Evolutionary conservation across 192 early-diverging fungal genomes (phyloP), one percentile per base, ranked within the genome.

Genomic region (Rhizoclosmatium sp.): DNA sequence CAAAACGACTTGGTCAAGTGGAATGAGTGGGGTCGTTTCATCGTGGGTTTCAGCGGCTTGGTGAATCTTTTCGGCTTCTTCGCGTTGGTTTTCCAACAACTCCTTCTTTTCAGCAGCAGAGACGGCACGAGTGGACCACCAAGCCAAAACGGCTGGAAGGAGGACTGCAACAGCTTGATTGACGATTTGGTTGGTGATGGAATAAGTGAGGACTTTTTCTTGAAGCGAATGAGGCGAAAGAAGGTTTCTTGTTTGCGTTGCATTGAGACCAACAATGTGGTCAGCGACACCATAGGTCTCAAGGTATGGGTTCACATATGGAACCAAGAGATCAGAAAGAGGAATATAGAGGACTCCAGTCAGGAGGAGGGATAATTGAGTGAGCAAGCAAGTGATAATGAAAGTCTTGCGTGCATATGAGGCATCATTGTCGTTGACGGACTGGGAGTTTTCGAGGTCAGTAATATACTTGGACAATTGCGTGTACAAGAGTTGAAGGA

Each of bases 311-410:
- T 40, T 48, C 51, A 60, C 41, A 81, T 85, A 49, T 93, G 81
- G 65, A 80, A 87, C 19, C 83, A 74, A 45, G 92, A 88, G 72
- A 47, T 92, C 89, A 47, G 91, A 92, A 71, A 94, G 89, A 0
- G 97, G 97, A 80, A 98, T 94, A 82, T 94, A 94, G 42, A 96
- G 77, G 88, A 93, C 95, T 3, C 93, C 94, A n/a, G 92, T 93
- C 82, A 97, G 84, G 59, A 96, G 92, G 77, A 97, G 87, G 10
- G 95, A 93, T 16, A 97, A 86, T 82, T 94, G 93, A 64, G 92
- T 89, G 23, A 93, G 88, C 49, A 98, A 84, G 69, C 93, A 94
- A 54, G 92, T 93, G 75, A 95, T 91, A 58, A 95, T 88, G 81
- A 97, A 98, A 40, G 97, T 89, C 83, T 97, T 97, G 75, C 92